These are phyloP conservation scores for Phytophthora litchii DNA, from an alignment of 352 stramenopile genomes.

Conservation along the genomic window DNA sequence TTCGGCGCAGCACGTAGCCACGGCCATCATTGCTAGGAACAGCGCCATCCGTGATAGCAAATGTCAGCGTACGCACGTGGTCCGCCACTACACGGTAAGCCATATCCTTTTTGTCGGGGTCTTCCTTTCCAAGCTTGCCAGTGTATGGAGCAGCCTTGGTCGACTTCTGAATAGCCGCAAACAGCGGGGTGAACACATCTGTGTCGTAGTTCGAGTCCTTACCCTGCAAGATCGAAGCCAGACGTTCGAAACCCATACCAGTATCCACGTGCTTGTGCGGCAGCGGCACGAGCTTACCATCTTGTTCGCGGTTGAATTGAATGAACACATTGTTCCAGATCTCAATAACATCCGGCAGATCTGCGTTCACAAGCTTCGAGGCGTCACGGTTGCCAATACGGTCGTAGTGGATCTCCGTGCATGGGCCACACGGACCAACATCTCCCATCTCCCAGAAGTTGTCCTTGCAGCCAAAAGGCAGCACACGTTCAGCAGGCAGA, in stretches of 20 bases:
- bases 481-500: constrained; percentile 88
- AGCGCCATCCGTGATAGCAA: constrained; percentile 98
- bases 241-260: constrained; percentile 98
- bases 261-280: constrained; percentile 98
- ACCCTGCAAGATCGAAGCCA: constrained; percentile 92
- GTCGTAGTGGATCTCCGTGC: constrained; percentile 99
- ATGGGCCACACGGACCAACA: constrained; percentile 98
- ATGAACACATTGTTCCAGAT: constrained; percentile 99
- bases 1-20: constrained; percentile 98
- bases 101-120: constrained; percentile 89
- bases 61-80: constrained; percentile 97
- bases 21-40: constrained; percentile 97
- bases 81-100: constrained; percentile 97
- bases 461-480: constrained; percentile 96
- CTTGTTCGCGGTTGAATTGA: constrained; percentile 96
- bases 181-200: constrained; percentile 97
- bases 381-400: constrained; percentile 95
- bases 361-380: constrained; percentile 94
- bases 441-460: constrained; percentile 99
- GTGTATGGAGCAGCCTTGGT: constrained; percentile 82
- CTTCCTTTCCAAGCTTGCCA: constrained; percentile 89
- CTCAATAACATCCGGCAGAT: constrained; percentile 98
- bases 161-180: constrained; percentile 91
- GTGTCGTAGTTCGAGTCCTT: constrained; percentile 99
- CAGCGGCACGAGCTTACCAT: constrained; percentile 89